These are phyloP conservation scores for Arthrinium phaeospermum DNA, from an alignment of 2,329 filamentous ascomycete genomes.

Conservation along the genomic window DNA sequence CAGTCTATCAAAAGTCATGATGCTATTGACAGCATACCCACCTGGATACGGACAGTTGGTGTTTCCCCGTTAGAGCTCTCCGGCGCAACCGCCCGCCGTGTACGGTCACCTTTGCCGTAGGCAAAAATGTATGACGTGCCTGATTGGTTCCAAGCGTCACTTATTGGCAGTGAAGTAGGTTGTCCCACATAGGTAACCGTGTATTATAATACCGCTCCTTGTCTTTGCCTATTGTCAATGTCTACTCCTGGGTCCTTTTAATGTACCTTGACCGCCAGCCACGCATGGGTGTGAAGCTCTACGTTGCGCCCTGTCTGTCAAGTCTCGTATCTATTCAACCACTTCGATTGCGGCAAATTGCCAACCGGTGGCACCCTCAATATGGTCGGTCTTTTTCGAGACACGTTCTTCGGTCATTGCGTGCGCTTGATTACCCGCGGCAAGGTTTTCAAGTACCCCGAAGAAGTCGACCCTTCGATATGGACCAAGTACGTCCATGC, in stretches of 20 bases:
- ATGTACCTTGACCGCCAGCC: too few species aligned
- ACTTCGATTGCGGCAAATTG: neutral
- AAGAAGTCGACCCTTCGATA: slow-evolving; percentile 52
- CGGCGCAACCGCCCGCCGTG: neutral
- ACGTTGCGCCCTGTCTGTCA: too few species aligned
- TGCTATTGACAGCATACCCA: neutral
- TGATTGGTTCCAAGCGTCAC: neutral
- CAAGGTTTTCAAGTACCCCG: slow-evolving; percentile 47
- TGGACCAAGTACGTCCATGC: slow-evolving; percentile 55
- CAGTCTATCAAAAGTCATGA: neutral
- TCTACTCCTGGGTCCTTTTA: too few species aligned
- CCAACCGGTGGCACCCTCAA: neutral
- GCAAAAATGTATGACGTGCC: slow-evolving; percentile 5
- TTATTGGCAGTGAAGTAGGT: neutral
- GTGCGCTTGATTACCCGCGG: slow-evolving; percentile 45
- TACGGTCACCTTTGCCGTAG: too few species aligned
- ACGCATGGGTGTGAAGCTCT: neutral
- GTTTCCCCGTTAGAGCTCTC: neutral
- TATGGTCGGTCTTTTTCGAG: slow-evolving; percentile 43
- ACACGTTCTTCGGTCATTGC: slow-evolving; percentile 46
- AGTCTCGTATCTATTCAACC: neutral
- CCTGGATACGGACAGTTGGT: neutral
- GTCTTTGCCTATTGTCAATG: too few species aligned
- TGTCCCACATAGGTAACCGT: neutral
- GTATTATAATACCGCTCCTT: neutral